Evolutionary conservation across 164 flowering plant genomes (phyloP).

Genomic region (Magnolia changhungtana): DNA sequence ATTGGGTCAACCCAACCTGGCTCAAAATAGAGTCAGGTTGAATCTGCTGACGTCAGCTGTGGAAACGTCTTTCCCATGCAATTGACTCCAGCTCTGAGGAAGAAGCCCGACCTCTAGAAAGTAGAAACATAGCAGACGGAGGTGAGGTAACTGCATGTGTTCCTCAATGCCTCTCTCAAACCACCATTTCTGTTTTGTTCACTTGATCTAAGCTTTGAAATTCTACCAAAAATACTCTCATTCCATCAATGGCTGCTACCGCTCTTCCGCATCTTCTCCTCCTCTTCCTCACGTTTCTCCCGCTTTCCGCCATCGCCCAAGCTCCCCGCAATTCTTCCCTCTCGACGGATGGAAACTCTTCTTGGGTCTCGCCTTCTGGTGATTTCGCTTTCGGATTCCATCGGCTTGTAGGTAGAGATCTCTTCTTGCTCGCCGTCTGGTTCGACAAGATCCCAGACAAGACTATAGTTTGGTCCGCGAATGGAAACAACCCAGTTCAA

Average conservation of each 20-base stretch:
- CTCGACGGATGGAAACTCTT: slow-evolving; percentile 15
- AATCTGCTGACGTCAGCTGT: too few species aligned
- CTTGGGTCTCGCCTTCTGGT: slow-evolving; percentile 33
- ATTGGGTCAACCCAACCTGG: too few species aligned
- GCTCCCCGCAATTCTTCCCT: slow-evolving; percentile 17
- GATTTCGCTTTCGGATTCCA: slow-evolving; percentile 39
- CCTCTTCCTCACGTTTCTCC: not conserved
- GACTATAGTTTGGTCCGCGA: slow-evolving; percentile 39
- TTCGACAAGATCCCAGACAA: slow-evolving; percentile 31
- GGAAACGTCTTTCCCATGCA: too few species aligned
- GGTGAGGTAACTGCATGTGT: too few species aligned
- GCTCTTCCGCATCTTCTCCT: not conserved
- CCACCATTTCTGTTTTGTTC: too few species aligned
- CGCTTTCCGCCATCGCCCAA: slow-evolving; percentile 14
- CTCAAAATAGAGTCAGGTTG: too few species aligned
- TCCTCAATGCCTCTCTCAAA: too few species aligned
- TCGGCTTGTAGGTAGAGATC: not conserved
- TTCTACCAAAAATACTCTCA: not conserved
- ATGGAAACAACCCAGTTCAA: slow-evolving; percentile 8
- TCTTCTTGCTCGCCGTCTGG: slow-evolving; percentile 31
- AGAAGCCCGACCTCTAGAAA: too few species aligned
- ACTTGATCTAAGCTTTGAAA: too few species aligned
- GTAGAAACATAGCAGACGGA: too few species aligned
- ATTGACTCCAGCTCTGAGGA: too few species aligned
- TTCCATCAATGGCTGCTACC: not conserved